These are phyloP conservation scores for Leccinum pellstonianum DNA, from an alignment of 768 basidiomycete species.

Conservation along the genomic window DNA sequence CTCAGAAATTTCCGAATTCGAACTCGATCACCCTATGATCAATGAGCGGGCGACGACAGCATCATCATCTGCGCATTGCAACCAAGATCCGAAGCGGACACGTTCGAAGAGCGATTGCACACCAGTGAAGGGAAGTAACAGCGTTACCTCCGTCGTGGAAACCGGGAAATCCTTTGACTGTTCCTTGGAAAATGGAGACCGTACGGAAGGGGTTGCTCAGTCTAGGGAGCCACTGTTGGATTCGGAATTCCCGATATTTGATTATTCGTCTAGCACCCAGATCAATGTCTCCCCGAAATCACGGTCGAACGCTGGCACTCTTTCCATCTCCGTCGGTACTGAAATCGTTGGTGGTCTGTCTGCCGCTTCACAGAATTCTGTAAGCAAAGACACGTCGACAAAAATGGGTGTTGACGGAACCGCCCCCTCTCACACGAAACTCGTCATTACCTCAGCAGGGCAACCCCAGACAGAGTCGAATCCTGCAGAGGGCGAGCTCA, in stretches of 20 bases:
- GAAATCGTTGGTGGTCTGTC: neutral
- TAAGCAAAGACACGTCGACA: neutral
- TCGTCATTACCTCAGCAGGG: neutral
- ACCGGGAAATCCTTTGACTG: neutral
- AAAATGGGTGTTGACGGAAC: neutral
- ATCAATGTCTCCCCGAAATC: slow-evolving; percentile 12
- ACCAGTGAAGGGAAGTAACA: slow-evolving; percentile 14
- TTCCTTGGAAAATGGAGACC: neutral
- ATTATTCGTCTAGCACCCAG: slow-evolving; percentile 17
- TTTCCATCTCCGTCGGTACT: neutral
- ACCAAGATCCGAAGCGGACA: neutral
- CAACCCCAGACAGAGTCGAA: neutral
- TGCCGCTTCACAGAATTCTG: neutral
- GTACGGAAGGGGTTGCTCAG: neutral
- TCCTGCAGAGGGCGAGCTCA: neutral
- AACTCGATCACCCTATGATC: slow-evolving; percentile 5
- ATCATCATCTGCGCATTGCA: slow-evolving; percentile 1
- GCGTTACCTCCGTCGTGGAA: neutral
- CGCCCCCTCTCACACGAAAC: neutral
- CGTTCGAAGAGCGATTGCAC: slow-evolving; percentile 2
- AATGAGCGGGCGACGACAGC: neutral
- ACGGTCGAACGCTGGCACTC: slow-evolving; percentile 5
- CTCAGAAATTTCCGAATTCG: slow-evolving; percentile 37
- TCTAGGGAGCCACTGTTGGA: neutral
- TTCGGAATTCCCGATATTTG: slow-evolving; percentile 10